phyloP scores from a whole-genome alignment of 768 basidiomycete species.

The Psilocybe azurescens region DNA sequence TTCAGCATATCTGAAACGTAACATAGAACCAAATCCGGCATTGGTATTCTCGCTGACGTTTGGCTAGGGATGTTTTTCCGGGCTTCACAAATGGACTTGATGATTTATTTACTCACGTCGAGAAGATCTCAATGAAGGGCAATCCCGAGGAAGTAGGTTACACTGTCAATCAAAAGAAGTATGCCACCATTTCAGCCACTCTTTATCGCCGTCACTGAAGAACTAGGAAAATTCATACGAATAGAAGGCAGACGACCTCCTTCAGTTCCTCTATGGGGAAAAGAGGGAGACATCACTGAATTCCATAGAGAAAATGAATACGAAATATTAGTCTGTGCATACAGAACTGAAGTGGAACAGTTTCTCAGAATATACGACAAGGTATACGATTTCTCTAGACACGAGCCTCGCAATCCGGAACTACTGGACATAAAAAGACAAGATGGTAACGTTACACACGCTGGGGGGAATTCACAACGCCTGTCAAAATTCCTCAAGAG shows the following conservation, averaged over 20 bases:
- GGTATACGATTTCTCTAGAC: not conserved
- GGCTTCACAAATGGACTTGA: too few relatives aligned
- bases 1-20: too few relatives aligned
- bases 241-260: not conserved
- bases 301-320: conserved; percentile 1
- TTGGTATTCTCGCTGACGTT: too few relatives aligned
- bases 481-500: too few relatives aligned
- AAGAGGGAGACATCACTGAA: not conserved
- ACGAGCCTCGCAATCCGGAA: not conserved
- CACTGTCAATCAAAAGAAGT: not conserved
- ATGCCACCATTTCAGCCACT: not conserved
- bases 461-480: not conserved
- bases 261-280: not conserved
- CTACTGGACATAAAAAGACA: not conserved
- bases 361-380: not conserved
- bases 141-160: not conserved
- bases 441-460: not conserved
- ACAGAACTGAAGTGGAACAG: conserved; percentile 12
- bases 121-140: too few relatives aligned
- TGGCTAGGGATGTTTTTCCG: too few relatives aligned
- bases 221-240: not conserved
- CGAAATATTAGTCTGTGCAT: not conserved
- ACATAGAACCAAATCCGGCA: too few relatives aligned
- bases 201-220: not conserved
- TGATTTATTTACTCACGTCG: too few relatives aligned